Percentiles rank a stretch among this genome's conserved stretches.
phyloP scores from a whole-genome alignment of 345 rosid species.

The Balakata baccata region DNA sequence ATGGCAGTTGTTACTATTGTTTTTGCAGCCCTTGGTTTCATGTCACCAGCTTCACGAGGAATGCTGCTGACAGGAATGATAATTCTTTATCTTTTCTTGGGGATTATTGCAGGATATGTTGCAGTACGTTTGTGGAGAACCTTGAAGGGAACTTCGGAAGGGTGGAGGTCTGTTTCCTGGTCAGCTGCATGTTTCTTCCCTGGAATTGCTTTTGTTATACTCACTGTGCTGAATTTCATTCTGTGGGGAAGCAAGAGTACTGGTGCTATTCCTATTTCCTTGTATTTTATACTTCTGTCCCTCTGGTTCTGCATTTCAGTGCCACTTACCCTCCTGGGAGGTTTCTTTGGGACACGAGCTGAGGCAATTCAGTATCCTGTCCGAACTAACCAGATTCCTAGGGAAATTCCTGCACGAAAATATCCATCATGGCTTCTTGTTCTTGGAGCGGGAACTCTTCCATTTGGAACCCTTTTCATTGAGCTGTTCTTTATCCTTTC shows the following conservation, averaged over 20 bases:
- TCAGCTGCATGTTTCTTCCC: conserved; percentile 74
- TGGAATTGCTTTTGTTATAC: conserved; percentile 70
- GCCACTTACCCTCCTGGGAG: conserved; percentile 76
- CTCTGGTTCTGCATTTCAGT: conserved; percentile 88
- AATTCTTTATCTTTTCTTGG: conserved; percentile 69
- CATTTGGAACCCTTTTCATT: conserved; percentile 72
- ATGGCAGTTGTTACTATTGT: conserved; percentile 71
- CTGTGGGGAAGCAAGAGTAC: conserved; percentile 78
- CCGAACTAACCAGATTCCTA: conserved; percentile 71
- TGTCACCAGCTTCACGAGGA: conserved; percentile 90
- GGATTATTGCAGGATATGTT: conserved; percentile 65
- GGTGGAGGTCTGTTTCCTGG: conserved; percentile 78
- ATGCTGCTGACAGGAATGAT: conserved; percentile 85
- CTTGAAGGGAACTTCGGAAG: conserved; percentile 68
- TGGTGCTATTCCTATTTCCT: conserved; percentile 73
- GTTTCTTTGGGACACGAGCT: conserved; percentile 63
- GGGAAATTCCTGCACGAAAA: conserved; percentile 80
- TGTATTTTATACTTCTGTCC: conserved; percentile 58
- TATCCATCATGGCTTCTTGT: conserved; percentile 88
- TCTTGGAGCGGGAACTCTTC: conserved; percentile 84
- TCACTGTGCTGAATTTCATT: conserved; percentile 64
- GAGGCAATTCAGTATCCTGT: conserved; percentile 65
- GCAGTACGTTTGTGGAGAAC: conserved; percentile 73
- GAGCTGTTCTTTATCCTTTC: conserved; percentile 81
- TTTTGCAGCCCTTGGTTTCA: conserved; percentile 74